phyloP scores from a whole-genome alignment of 148 eudicot genomes.

The Vaccinium myrtillus region DNA sequence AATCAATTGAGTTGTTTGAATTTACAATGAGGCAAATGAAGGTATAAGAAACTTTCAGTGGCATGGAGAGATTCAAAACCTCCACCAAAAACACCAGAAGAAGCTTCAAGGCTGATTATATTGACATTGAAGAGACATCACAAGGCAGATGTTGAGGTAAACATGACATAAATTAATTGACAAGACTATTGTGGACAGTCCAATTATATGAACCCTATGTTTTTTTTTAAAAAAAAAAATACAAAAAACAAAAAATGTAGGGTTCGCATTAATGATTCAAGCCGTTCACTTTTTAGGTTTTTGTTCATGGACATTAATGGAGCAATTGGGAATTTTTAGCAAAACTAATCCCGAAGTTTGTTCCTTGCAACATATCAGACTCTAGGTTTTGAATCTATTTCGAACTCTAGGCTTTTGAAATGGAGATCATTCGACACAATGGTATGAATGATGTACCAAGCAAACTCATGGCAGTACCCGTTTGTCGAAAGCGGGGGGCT shows the following conservation, averaged over 20 bases:
- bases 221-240: no score
- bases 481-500: neutral
- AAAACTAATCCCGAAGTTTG: neutral
- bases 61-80: conserved; percentile 92
- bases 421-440: neutral
- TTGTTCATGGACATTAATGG: neutral
- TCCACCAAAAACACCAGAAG: conserved; percentile 84
- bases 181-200: neutral
- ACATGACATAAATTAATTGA: neutral
- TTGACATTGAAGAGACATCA: conserved; percentile 68
- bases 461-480: neutral
- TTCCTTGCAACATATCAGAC: neutral
- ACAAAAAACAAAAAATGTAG: no score
- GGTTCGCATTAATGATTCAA: neutral
- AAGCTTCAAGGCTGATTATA: conserved; percentile 77
- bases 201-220: neutral
- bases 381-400: neutral
- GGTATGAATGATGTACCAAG: neutral
- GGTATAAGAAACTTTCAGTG: conserved; percentile 74
- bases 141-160: conserved; percentile 89
- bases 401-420: neutral
- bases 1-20: neutral
- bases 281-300: neutral
- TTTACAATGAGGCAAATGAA: conserved; percentile 18
- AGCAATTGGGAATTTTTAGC: neutral